Conservation (phyloP, 2,329 filamentous ascomycete genomes). For the Coleophoma eucalyptorum region DNA sequence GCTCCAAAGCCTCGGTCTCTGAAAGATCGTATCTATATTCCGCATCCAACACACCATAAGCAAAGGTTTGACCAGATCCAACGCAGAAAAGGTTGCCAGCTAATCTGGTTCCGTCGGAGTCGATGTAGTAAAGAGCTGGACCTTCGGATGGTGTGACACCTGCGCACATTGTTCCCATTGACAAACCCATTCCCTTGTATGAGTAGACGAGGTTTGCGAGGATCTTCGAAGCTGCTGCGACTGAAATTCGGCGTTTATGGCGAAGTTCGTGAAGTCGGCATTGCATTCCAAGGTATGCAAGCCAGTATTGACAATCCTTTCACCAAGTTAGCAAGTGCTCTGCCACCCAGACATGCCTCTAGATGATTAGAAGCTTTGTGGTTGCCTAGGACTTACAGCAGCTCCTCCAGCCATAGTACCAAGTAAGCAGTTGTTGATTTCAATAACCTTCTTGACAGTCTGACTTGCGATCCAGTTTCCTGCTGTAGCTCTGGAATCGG, state of each 20-base stretch:
- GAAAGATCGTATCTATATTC: constrained; percentile 89
- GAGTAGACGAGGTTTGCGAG: constrained; percentile 96
- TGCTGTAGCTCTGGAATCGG: constrained; percentile 93
- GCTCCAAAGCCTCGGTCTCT: constrained; percentile 83
- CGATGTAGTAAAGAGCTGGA: constrained; percentile 97
- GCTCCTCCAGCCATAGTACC: constrained; percentile 98
- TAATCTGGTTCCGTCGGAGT: constrained; percentile 91
- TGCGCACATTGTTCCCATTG: constrained; percentile 99
- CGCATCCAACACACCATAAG: constrained; percentile 95
- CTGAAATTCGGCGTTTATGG: constrained; percentile 97
- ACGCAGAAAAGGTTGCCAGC: constrained; percentile 97
- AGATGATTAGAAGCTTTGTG: not conserved
- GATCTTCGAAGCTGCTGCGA: constrained; percentile 96
- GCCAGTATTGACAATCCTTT: constrained; percentile 98
- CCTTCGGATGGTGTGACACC: constrained; percentile 95
- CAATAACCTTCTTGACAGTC: constrained; percentile 99
- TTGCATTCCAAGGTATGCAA: constrained; percentile 97
- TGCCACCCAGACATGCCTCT: constrained; percentile 2
- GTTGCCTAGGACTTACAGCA: constrained; percentile 53
- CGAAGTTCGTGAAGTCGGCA: constrained; percentile 98
- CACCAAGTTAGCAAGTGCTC: not conserved
- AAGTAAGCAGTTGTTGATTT: constrained; percentile 91
- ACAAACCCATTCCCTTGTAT: constrained; percentile 98
- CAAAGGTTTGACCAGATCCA: constrained; percentile 96
- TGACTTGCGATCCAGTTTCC: constrained; percentile 99